These are phyloP conservation scores for Usnea hakonensis DNA, from an alignment of 495 filamentous ascomycete species.

Conservation along the genomic window DNA sequence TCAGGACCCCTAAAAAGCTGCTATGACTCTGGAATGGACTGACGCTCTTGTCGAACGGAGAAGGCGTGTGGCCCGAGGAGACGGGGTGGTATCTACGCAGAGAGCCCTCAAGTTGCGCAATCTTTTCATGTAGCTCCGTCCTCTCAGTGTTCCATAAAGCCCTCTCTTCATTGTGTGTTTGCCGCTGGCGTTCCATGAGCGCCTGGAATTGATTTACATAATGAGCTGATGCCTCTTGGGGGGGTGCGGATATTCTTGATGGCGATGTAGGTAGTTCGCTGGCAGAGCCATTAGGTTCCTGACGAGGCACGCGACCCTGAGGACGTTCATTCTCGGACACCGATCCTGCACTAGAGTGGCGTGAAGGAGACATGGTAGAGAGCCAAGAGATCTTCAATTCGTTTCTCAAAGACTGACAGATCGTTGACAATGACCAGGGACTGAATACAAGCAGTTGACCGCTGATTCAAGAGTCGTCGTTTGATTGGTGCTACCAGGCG, in stretches of 20 bases:
- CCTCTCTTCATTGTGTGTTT: constrained; percentile 18
- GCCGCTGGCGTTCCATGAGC: constrained; percentile 20
- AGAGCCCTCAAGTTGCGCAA: constrained; percentile 16
- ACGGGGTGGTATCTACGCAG: constrained; percentile 9
- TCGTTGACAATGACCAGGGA: not conserved
- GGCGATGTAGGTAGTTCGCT: constrained; percentile 10
- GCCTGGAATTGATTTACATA: constrained; percentile 20
- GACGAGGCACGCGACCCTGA: constrained; percentile 12
- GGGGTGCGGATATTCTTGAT: not conserved
- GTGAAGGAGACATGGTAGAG: not conserved
- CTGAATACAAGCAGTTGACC: not conserved
- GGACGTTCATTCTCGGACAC: constrained; percentile 2
- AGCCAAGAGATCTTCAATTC: not conserved
- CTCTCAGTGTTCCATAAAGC: constrained; percentile 22
- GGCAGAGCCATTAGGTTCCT: constrained; percentile 7
- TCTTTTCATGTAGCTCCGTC: constrained; percentile 16
- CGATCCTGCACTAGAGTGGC: not conserved
- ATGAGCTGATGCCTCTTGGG: constrained; percentile 10
- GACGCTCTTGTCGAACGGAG: not conserved
- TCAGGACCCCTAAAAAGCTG: constrained; percentile 1
- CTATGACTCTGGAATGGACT: not conserved
- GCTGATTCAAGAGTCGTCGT: not conserved
- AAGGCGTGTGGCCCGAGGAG: constrained; percentile 1
- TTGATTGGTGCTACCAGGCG: not conserved
- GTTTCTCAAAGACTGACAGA: not conserved